Percentiles rank a stretch among this genome's conserved stretches.
Evolutionary conservation across 345 rosid genomes (phyloP).

Genomic region (Sapria himalayana): DNA sequence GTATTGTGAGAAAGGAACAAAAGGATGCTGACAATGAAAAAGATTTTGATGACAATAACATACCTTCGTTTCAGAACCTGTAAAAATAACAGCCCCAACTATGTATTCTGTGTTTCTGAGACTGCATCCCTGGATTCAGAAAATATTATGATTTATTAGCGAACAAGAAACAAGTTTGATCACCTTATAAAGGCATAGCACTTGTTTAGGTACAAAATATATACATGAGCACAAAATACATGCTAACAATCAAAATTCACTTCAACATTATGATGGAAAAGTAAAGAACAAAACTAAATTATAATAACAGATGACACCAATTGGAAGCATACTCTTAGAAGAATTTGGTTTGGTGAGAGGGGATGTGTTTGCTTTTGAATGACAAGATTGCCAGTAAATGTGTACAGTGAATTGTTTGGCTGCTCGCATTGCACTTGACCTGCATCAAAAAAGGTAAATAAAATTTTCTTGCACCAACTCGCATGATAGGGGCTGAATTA

Average conservation of each 20-base stretch:
- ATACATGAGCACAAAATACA: too few species aligned
- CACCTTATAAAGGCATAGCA: too few species aligned
- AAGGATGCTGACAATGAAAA: too few species aligned
- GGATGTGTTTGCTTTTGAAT: conserved; percentile 76
- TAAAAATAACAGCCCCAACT: conserved; percentile 76
- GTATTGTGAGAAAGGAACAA: too few species aligned
- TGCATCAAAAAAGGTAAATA: conserved; percentile 13
- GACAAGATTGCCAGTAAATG: conserved; percentile 90
- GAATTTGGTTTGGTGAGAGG: conserved; percentile 81
- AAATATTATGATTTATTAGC: background rate
- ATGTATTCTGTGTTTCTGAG: conserved; percentile 87
- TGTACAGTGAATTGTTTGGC: conserved; percentile 93
- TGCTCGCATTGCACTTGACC: conserved; percentile 99
- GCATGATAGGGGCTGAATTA: too few species aligned
- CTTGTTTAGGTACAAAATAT: too few species aligned
- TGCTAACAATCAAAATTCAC: too few species aligned
- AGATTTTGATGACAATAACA: too few species aligned
- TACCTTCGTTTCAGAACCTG: conserved; percentile 98
- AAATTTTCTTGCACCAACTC: background rate
- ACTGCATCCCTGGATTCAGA: conserved; percentile 74
- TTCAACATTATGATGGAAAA: too few species aligned
- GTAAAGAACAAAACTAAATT: conserved; percentile 1
- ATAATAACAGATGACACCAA: conserved; percentile 1
- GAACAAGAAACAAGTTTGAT: conserved; percentile 4
- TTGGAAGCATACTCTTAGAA: conserved; percentile 48